Evolutionary conservation across 108 stramenopile species (phyloP).

Genomic region (Cyclotella sp.): DNA sequence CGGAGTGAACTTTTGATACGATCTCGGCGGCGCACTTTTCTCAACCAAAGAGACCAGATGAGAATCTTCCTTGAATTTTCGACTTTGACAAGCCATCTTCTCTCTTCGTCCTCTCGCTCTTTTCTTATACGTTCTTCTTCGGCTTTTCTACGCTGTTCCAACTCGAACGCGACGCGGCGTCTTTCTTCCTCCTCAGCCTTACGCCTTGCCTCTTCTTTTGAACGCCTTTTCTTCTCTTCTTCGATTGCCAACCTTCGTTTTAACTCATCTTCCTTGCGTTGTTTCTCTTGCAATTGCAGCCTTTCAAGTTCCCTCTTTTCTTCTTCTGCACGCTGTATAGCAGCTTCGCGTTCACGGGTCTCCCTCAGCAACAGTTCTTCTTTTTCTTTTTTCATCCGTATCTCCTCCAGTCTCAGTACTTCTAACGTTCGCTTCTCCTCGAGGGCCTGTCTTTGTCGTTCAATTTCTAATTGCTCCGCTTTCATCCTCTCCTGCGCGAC

Average conservation of each 20-base stretch:
- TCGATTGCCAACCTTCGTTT: constrained; percentile 16
- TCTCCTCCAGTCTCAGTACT: constrained; percentile 18
- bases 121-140: constrained; percentile 50
- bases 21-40: constrained; percentile 30
- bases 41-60: constrained; percentile 48
- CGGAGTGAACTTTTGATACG: constrained; percentile 19
- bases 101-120: constrained; percentile 46
- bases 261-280: constrained; percentile 43
- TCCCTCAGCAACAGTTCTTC: constrained; percentile 15
- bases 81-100: constrained; percentile 43
- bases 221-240: constrained; percentile 23
- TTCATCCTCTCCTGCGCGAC: constrained; percentile 13
- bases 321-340: constrained; percentile 25
- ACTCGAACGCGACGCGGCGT: constrained; percentile 22
- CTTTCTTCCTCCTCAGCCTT: constrained; percentile 9
- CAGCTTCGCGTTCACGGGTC: constrained; percentile 23
- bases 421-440: constrained; percentile 8
- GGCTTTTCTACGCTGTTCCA: constrained; percentile 29
- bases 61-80: constrained; percentile 46
- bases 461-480: constrained; percentile 27
- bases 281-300: constrained; percentile 18
- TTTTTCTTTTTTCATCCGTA: constrained; percentile 13
- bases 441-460: constrained; percentile 15
- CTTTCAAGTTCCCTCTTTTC: constrained; percentile 32
- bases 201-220: constrained; percentile 16